Evolutionary conservation across 1,284 basidiomycete species (phyloP).

Genomic region (Albatrellus sp.): DNA sequence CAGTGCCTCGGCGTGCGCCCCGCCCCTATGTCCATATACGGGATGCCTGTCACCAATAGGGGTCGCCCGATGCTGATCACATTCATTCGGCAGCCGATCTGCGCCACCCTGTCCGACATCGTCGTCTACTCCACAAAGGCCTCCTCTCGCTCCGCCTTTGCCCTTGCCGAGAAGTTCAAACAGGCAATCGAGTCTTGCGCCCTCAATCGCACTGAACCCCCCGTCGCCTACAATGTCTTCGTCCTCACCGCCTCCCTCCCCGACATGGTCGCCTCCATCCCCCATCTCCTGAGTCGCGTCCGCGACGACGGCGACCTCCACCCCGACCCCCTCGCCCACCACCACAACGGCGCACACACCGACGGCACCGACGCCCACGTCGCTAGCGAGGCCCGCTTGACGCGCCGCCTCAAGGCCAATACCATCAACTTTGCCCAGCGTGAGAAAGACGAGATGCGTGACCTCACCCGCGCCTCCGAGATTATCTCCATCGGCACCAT

Average conservation of each 20-base stretch:
- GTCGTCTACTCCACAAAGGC: slow-evolving; percentile 67
- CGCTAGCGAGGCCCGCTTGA: slow-evolving; percentile 22
- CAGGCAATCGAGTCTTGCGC: slow-evolving; percentile 45
- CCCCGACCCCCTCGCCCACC: background rate
- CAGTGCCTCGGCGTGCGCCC: background rate
- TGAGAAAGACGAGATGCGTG: slow-evolving; percentile 85
- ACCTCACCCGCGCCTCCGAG: slow-evolving; percentile 76
- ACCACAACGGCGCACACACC: slow-evolving; percentile 13
- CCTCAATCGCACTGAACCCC: slow-evolving; percentile 29
- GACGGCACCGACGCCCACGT: slow-evolving; percentile 21
- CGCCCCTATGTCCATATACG: too few relatives aligned
- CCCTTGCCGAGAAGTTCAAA: slow-evolving; percentile 46
- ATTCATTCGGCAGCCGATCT: slow-evolving; percentile 41
- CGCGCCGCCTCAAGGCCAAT: slow-evolving; percentile 26
- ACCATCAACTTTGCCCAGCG: slow-evolving; percentile 64
- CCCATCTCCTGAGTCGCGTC: slow-evolving; percentile 32
- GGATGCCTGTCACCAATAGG: background rate
- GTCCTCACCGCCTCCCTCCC: slow-evolving; percentile 55
- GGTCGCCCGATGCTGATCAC: background rate
- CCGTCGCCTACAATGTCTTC: slow-evolving; percentile 78
- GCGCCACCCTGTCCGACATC: slow-evolving; percentile 81
- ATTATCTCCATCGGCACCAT: slow-evolving; percentile 39
- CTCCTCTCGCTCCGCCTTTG: slow-evolving; percentile 36
- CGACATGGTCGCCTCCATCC: slow-evolving; percentile 32
- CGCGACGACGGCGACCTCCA: slow-evolving; percentile 12